Conservation (phyloP, 2,329 filamentous ascomycete species). For the Claviceps arundinis region DNA sequence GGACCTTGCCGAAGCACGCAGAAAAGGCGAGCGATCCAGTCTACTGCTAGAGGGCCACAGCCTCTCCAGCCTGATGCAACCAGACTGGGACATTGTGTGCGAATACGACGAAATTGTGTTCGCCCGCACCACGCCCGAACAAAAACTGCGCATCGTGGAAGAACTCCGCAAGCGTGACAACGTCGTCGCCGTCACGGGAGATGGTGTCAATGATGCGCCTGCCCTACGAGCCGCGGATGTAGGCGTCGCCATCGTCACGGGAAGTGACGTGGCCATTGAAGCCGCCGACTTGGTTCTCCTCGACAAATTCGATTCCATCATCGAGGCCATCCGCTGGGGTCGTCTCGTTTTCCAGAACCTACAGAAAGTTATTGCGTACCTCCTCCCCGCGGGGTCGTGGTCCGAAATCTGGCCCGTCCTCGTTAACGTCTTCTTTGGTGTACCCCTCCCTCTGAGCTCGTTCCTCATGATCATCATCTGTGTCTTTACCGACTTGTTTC, state of each 20-base stretch:
- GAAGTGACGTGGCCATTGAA: slow-evolving; percentile 51
- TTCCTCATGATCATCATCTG: slow-evolving; percentile 48
- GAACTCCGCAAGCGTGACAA: slow-evolving; percentile 47
- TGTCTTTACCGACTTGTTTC: slow-evolving; percentile 40
- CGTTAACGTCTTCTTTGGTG: slow-evolving; percentile 41
- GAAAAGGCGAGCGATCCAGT: slow-evolving; percentile 11
- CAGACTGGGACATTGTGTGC: slow-evolving; percentile 32
- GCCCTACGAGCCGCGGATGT: slow-evolving; percentile 54
- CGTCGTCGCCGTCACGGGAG: slow-evolving; percentile 59
- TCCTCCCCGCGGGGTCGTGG: slow-evolving; percentile 38
- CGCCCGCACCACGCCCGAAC: slow-evolving; percentile 54
- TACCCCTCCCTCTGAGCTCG: slow-evolving; percentile 34
- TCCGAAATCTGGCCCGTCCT: slow-evolving; percentile 45
- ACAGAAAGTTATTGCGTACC: slow-evolving; percentile 28
- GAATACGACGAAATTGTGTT: slow-evolving; percentile 49
- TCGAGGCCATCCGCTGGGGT: slow-evolving; percentile 44
- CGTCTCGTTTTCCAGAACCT: slow-evolving; percentile 28
- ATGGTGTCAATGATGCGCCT: slow-evolving; percentile 56
- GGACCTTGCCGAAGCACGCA: slow-evolving; percentile 10
- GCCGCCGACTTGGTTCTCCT: slow-evolving; percentile 54
- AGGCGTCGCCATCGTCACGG: slow-evolving; percentile 53
- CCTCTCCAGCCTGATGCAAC: slow-evolving; percentile 39
- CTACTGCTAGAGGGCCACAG: slow-evolving; percentile 40
- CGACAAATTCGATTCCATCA: slow-evolving; percentile 58
- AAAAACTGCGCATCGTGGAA: slow-evolving; percentile 60